Evolutionary conservation across 192 early-diverging fungal genomes (phyloP).

Genomic region (Coemansia sp.): DNA sequence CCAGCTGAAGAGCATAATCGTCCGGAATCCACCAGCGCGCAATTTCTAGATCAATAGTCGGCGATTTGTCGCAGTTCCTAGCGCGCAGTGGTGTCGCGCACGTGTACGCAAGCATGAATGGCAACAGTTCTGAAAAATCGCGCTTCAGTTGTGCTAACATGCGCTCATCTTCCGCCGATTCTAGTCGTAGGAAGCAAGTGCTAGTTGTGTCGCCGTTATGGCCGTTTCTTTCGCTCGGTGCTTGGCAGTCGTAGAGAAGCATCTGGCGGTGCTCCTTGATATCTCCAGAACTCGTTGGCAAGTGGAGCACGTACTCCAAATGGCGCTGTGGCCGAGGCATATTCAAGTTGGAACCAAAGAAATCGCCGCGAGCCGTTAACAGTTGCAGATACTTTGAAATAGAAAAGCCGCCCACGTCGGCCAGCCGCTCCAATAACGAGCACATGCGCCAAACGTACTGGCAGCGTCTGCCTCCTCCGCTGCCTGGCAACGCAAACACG

Average conservation of each 20-base stretch:
- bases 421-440: constrained; percentile 29
- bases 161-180: background rate
- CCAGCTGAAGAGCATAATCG: background rate
- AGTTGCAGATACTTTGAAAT: constrained; percentile 33
- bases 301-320: constrained; percentile 14
- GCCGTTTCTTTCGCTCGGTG: background rate
- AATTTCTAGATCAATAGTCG: constrained; percentile 3
- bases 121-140: constrained; percentile 8
- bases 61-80: background rate
- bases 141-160: constrained; percentile 13
- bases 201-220: background rate
- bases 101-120: constrained; percentile 16
- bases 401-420: constrained; percentile 31
- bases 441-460: constrained; percentile 8
- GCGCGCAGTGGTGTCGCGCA: constrained; percentile 17
- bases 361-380: constrained; percentile 40
- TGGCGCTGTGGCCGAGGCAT: constrained; percentile 27
- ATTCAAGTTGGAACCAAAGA: constrained; percentile 11
- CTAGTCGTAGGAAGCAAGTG: too few species aligned
- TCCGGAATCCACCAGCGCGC: constrained; percentile 28
- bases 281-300: constrained; percentile 2
- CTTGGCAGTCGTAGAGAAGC: constrained; percentile 20
- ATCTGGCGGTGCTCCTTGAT: constrained; percentile 13
- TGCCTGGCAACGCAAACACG: constrained; percentile 11
- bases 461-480: background rate